phyloP scores from a whole-genome alignment of 2,329 filamentous ascomycete genomes.

The Pseudogymnoascus sp. region DNA sequence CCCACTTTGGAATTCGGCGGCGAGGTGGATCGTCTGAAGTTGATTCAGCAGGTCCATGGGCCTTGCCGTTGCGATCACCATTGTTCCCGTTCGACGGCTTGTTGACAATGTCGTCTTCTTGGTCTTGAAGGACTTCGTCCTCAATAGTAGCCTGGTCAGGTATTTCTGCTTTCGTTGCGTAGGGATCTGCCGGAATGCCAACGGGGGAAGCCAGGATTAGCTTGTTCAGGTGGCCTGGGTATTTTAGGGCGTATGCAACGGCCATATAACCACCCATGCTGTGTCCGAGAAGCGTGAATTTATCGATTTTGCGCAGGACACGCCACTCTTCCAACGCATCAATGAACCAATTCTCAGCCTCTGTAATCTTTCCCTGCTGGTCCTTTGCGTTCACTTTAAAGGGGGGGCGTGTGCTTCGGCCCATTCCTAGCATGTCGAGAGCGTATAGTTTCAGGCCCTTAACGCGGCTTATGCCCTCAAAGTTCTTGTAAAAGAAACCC shows the following conservation, averaged over 20 bases:
- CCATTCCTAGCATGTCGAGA: conserved; percentile 93
- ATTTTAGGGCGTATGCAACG: conserved; percentile 91
- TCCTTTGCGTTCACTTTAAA: conserved; percentile 84
- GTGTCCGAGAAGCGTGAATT: conserved; percentile 89
- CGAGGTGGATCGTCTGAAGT: conserved; percentile 27
- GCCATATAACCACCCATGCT: conserved; percentile 93
- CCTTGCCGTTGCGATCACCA: conserved; percentile 36
- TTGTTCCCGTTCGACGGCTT: conserved; percentile 31
- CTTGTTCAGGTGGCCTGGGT: conserved; percentile 90
- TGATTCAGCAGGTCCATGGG: conserved; percentile 29
- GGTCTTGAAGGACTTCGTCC: conserved; percentile 75
- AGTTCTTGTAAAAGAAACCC: conserved; percentile 98
- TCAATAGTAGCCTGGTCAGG: conserved; percentile 66
- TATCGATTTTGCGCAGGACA: conserved; percentile 77
- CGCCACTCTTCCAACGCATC: conserved; percentile 97
- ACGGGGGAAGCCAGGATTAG: conserved; percentile 92
- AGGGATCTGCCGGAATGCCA: conserved; percentile 89
- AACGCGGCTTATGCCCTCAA: conserved; percentile 74
- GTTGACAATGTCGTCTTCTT: conserved; percentile 42
- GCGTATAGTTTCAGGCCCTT: conserved; percentile 85
- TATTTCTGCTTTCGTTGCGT: conserved; percentile 73
- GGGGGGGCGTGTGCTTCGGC: conserved; percentile 72
- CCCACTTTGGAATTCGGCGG: conserved; percentile 71
- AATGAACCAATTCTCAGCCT: conserved; percentile 93
- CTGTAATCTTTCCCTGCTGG: conserved; percentile 69